Evolutionary conservation across 129 eudicot genomes (phyloP).

Genomic region (Escallonia rubra): DNA sequence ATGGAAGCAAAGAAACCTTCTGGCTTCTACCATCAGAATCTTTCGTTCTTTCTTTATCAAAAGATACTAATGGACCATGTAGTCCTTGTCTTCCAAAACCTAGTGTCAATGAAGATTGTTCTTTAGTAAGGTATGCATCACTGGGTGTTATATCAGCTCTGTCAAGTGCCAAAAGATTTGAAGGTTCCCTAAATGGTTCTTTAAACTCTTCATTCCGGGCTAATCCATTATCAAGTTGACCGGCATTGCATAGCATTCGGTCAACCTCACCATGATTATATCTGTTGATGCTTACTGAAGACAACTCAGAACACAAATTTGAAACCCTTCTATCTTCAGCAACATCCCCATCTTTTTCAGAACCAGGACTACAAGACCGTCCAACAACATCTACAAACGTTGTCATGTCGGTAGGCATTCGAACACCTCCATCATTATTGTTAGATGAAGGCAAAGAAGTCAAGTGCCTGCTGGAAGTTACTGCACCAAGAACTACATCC

Average conservation of each 20-base stretch:
- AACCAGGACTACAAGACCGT: conserved; percentile 39
- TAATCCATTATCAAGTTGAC: conserved; percentile 25
- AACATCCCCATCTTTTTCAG: conserved; percentile 44
- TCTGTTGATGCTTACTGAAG: conserved; percentile 43
- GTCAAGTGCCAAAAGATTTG: conserved; percentile 17
- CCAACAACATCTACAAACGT: conserved; percentile 79
- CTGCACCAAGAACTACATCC: conserved; percentile 42
- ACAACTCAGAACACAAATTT: conserved; percentile 41
- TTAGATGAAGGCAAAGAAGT: conserved; percentile 12
- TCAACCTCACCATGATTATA: conserved; percentile 29
- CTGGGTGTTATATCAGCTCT: conserved; percentile 17
- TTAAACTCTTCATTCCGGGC: conserved; percentile 17
- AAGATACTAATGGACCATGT: conserved; percentile 16
- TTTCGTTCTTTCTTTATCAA: conserved; percentile 32
- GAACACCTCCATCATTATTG: conserved; percentile 32
- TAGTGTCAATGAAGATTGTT: conserved; percentile 10
- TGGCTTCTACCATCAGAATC: conserved; percentile 19
- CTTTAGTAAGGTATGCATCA: conserved; percentile 24
- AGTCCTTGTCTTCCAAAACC: conserved; percentile 7
- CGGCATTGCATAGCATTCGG: conserved; percentile 22
- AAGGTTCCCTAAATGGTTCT: conserved; percentile 44
- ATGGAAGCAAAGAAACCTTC: conserved; percentile 21
- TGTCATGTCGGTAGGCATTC: conserved; percentile 47
- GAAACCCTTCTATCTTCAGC: conserved; percentile 33
- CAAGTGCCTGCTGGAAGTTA: conserved; percentile 28